phyloP scores from a whole-genome alignment of 305 asterid species.

The Fraxinus latifolia region DNA sequence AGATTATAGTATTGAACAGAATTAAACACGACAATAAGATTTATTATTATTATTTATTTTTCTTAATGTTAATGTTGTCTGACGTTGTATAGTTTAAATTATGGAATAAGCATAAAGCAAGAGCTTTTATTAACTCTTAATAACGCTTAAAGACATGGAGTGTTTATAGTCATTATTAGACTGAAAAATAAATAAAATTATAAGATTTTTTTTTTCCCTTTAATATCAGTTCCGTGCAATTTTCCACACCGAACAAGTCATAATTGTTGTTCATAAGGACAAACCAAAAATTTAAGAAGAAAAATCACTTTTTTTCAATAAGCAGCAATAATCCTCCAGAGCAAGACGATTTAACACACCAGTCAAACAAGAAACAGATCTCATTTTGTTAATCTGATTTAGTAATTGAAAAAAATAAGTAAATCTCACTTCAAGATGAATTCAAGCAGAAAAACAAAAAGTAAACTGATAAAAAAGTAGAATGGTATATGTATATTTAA shows the following conservation, averaged over 20 bases:
- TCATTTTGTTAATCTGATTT: not conserved
- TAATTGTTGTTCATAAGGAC: not conserved
- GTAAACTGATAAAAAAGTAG: not conserved
- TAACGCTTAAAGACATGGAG: not conserved
- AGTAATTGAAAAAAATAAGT: not conserved
- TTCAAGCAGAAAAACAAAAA: not conserved
- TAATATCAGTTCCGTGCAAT: not conserved
- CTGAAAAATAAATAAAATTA: not conserved
- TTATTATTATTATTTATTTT: not conserved
- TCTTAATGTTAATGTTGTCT: not conserved
- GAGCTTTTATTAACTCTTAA: not conserved
- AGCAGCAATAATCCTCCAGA: not conserved
- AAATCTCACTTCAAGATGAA: not conserved
- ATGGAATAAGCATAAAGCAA: not conserved
- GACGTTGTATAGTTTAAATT: not conserved
- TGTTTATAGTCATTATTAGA: not conserved
- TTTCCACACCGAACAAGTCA: not conserved
- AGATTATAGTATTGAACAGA: not conserved
- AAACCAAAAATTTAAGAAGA: not conserved
- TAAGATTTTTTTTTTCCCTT: not conserved
- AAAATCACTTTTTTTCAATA: not conserved
- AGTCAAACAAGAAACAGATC: not conserved
- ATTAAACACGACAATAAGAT: not conserved
- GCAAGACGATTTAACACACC: not conserved
- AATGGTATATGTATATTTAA: not conserved